Percentiles rank a stretch among this genome's conserved stretches.
Conservation (phyloP, 148 eudicot genomes). For the Hydrangea macrophylla region DNA sequence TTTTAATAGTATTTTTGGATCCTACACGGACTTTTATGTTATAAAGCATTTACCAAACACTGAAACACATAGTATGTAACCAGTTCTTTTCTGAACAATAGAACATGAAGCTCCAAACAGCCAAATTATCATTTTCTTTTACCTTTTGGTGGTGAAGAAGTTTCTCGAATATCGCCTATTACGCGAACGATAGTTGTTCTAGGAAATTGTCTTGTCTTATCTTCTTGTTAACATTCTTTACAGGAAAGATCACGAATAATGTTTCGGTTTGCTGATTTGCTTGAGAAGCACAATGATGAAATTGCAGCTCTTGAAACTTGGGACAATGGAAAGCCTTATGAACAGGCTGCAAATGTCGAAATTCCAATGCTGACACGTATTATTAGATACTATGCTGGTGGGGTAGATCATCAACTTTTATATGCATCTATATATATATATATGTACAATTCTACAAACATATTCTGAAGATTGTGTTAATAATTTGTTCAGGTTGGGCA, state of each 20-base stretch:
- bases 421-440: no score
- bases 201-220: neutral
- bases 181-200: no score
- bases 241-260: slow-evolving; percentile 60
- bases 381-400: slow-evolving; percentile 68
- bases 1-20: no score
- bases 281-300: slow-evolving; percentile 68
- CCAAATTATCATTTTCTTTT: neutral
- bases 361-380: slow-evolving; percentile 59
- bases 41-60: no score
- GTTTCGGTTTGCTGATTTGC: slow-evolving; percentile 60
- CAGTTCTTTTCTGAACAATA: no score
- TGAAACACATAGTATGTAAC: no score
- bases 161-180: neutral
- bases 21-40: no score
- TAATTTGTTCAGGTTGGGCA: slow-evolving; percentile 55
- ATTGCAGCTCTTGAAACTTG: slow-evolving; percentile 76
- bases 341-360: slow-evolving; percentile 57
- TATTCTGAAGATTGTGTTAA: neutral
- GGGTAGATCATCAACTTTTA: slow-evolving; percentile 1
- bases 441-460: neutral
- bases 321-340: slow-evolving; percentile 68
- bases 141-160: neutral
- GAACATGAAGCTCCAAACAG: no score
- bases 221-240: neutral